Percentiles rank a stretch among this genome's conserved stretches.
phyloP scores from a whole-genome alignment of 768 basidiomycete genomes.

The Tylopilus vinaceipallidus region DNA sequence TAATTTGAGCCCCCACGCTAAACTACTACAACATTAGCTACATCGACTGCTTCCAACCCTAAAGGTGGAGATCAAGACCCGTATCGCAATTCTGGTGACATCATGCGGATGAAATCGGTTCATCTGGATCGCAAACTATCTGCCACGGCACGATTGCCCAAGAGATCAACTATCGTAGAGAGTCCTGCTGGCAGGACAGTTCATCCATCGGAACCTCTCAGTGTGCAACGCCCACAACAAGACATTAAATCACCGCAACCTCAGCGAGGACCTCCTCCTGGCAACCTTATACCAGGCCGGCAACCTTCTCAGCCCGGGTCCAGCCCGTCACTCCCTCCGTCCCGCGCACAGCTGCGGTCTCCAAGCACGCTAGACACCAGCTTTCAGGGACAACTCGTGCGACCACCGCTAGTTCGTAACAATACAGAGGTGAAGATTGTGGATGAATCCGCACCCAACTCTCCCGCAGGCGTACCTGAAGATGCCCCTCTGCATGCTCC shows the following conservation, averaged over 20 bases:
- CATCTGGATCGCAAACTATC: constrained; percentile 95
- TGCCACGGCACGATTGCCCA: constrained; percentile 87
- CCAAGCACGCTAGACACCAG: constrained; percentile 36
- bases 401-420: constrained; percentile 71
- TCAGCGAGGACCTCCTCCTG: constrained; percentile 38
- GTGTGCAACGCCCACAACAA: constrained; percentile 46
- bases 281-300: constrained; percentile 35
- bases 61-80: constrained; percentile 57
- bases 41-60: constrained; percentile 33
- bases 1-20: constrained; percentile 7
- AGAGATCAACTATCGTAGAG: constrained; percentile 93
- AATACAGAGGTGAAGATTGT: constrained; percentile 89
- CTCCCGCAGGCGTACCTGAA: constrained; percentile 55
- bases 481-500: constrained; percentile 39
- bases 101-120: constrained; percentile 92
- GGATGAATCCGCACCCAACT: constrained; percentile 73
- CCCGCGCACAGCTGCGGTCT: constrained; percentile 40
- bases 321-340: constrained; percentile 32
- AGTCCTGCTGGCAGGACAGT: constrained; percentile 88
- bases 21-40: constrained; percentile 18
- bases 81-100: constrained; percentile 84
- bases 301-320: constrained; percentile 34
- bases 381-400: constrained; percentile 44
- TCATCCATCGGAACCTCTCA: constrained; percentile 61
- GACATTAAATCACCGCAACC: constrained; percentile 38